Percentiles rank a stretch among this genome's conserved stretches.
Conservation (phyloP, 441 rosid genomes). For the Mallotus japonicus region DNA sequence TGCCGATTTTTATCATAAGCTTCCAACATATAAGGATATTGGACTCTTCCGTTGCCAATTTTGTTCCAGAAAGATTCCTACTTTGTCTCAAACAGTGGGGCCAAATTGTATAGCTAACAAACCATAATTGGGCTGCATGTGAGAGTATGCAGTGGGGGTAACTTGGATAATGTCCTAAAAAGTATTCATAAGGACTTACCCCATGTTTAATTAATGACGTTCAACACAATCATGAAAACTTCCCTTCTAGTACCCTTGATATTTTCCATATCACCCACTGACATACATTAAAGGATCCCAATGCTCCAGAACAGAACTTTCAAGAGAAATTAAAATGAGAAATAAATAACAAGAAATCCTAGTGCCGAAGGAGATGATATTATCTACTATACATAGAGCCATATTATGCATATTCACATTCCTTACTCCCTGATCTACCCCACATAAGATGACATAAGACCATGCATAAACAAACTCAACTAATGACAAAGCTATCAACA, state of each 20-base stretch:
- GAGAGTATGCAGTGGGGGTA: background rate
- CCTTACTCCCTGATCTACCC: background rate
- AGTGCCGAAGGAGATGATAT: background rate
- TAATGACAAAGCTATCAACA: too few species aligned
- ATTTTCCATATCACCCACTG: slow-evolving; percentile 2
- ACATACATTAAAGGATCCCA: slow-evolving; percentile 11
- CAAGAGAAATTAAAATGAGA: background rate
- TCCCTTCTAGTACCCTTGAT: background rate
- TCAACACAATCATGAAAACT: slow-evolving; percentile 14
- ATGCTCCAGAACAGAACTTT: background rate
- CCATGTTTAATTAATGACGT: slow-evolving; percentile 2
- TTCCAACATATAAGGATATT: background rate
- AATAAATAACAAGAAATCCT: background rate
- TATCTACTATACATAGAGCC: background rate
- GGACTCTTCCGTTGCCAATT: slow-evolving; percentile 5
- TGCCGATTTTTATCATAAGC: slow-evolving; percentile 7
- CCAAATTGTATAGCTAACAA: background rate
- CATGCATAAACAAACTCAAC: background rate
- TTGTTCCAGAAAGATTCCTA: slow-evolving; percentile 13
- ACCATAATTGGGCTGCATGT: slow-evolving; percentile 7
- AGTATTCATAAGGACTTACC: slow-evolving; percentile 10
- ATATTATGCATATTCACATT: background rate
- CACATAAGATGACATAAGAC: background rate
- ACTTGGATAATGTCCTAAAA: background rate
- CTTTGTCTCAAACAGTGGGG: slow-evolving; percentile 11